Evolutionary conservation across 257 asterid species (phyloP), one percentile per base, ranked within the genome.

Genomic region (Cordia subcordata): DNA sequence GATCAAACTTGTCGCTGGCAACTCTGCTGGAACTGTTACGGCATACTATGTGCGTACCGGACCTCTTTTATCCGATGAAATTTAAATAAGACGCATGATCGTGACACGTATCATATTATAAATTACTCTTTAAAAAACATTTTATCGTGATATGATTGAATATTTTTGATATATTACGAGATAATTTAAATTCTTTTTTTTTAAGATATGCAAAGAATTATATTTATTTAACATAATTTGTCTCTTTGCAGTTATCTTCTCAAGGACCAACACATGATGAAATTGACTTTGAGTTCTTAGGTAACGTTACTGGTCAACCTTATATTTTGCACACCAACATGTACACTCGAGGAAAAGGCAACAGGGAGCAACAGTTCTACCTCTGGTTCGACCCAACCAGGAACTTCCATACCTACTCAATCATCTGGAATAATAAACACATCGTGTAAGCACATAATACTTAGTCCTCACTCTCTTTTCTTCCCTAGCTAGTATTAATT

Each of bases 331-430:
- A 85, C 73, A 88, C 96, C 2, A 88, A 88, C 60, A 82, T 85
- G 15, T 88, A 22, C 53, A 65, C 85, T 13, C 88, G 77, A 73
- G 96, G 95, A 53, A 83, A 79, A 22, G 96, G 96, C 8, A 75
- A 75, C 64, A 78, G 90, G 60, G 95, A 88, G 62, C 96, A 88
- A 49, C 96, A 88, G 18, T 88, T 88, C 68, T 75, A 85, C 17
- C 90, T 85, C 1, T 88, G 96, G 96, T 88, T 88, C 50, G 95
- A 88, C 66, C 95, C 95, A 11, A 85, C 96, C 63, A 80, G 64
- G 44, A 82, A 85, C 51, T 88, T 85, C 75, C 96, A 88, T 77
- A 81, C 94, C 19, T 85, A 88, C 65, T 81, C 96, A 4, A 68
- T 88, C 72, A 68, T 67, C 18, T 88, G 96, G 96, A 88, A 71